Evolutionary conservation across 225 moss, liverwort and hornwort species (phyloP).

Genomic region (Takakia lepidozioides): DNA sequence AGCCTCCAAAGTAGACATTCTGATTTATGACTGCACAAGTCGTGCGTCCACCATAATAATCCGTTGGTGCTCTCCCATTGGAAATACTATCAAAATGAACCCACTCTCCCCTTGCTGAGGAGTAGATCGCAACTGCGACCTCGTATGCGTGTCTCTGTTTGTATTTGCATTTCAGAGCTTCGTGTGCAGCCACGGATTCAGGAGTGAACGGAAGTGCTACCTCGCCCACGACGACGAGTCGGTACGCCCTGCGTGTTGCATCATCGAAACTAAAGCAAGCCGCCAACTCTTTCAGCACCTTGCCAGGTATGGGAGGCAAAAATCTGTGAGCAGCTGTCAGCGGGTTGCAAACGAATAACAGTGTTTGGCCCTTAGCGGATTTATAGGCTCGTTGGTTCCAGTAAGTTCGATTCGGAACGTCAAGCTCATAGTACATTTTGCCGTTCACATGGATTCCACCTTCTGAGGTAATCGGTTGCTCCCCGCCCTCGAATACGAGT

Average conservation of each 20-base stretch:
- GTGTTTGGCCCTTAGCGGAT: not conserved
- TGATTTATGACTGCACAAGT: not conserved
- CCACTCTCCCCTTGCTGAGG: not conserved
- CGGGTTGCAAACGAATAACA: not conserved
- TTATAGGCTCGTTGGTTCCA: not conserved
- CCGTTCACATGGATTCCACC: not conserved
- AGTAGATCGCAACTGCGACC: not conserved
- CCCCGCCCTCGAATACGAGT: not conserved
- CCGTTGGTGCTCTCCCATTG: not conserved
- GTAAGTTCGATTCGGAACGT: not conserved
- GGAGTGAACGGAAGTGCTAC: not conserved
- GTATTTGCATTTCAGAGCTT: too few species aligned
- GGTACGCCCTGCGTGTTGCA: not conserved
- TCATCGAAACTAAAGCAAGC: not conserved
- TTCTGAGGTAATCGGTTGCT: not conserved
- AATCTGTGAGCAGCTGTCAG: not conserved
- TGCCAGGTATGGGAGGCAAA: conserved; percentile 3
- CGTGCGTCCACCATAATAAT: not conserved
- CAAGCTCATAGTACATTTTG: not conserved
- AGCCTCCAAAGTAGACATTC: not conserved
- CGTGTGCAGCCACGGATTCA: not conserved
- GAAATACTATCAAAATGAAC: not conserved
- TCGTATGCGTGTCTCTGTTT: not conserved
- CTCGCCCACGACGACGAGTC: not conserved
- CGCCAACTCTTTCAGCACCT: not conserved